phyloP scores from a whole-genome alignment of 345 rosid species.

The Eutrema heterophyllum region DNA sequence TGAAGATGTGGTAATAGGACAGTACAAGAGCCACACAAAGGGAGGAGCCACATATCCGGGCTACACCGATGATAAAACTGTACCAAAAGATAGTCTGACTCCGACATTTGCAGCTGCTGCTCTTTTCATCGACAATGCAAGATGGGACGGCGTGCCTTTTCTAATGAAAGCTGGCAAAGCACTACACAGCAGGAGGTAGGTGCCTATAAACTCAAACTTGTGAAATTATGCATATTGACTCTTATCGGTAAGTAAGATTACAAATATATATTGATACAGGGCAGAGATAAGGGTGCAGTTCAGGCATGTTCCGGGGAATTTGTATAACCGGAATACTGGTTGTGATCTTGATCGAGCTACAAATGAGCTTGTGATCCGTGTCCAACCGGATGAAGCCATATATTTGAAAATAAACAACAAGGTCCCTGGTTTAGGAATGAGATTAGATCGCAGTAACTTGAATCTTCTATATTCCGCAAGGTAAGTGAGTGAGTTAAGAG shows the following conservation, averaged over 20 bases:
- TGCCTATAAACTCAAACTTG: background rate
- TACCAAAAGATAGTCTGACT: conserved; percentile 81
- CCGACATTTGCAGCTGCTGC: conserved; percentile 99
- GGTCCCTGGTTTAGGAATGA: conserved; percentile 98
- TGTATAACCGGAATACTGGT: conserved; percentile 72
- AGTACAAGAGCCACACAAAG: conserved; percentile 88
- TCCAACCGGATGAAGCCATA: conserved; percentile 97
- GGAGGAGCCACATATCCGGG: conserved; percentile 80
- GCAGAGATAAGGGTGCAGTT: conserved; percentile 99
- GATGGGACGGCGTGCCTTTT: conserved; percentile 99
- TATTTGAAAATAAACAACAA: conserved; percentile 95
- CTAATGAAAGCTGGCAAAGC: conserved; percentile 99
- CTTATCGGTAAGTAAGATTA: background rate
- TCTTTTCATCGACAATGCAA: conserved; percentile 87
- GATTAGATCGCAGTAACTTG: conserved; percentile 82
- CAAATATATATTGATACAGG: conserved; percentile 34
- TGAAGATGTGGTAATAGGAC: conserved; percentile 81
- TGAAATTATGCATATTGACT: background rate
- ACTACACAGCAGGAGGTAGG: conserved; percentile 68
- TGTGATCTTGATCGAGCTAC: conserved; percentile 82
- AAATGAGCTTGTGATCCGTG: conserved; percentile 92
- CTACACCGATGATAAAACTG: conserved; percentile 87
- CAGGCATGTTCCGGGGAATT: conserved; percentile 96
- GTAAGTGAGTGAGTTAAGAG: conserved; percentile 30
- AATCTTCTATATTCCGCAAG: conserved; percentile 92